phyloP scores from a whole-genome alignment of 495 filamentous ascomycete genomes.

The Monascus purpureus region DNA sequence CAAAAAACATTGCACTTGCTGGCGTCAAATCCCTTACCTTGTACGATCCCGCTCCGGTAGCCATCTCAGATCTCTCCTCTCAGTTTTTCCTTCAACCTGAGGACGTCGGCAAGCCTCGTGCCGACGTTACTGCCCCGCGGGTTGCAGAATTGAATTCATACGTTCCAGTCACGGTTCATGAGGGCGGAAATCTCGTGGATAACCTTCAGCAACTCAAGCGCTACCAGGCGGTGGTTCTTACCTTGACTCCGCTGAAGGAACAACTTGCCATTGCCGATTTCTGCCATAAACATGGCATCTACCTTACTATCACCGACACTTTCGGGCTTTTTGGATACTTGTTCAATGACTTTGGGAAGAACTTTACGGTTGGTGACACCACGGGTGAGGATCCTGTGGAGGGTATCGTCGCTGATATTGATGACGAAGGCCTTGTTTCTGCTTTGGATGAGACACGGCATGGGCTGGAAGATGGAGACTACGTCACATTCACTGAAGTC shows the following conservation, averaged over 20 bases:
- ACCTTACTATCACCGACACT: conserved; percentile 72
- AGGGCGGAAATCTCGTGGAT: conserved; percentile 45
- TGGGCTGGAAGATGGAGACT: conserved; percentile 92
- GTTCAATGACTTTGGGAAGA: conserved; percentile 94
- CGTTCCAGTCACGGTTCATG: conserved; percentile 69
- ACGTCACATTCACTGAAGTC: conserved; percentile 85
- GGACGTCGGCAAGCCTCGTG: conserved; percentile 88
- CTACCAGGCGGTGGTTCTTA: conserved; percentile 88
- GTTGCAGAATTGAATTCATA: conserved; percentile 95
- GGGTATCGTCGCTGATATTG: conserved; percentile 84
- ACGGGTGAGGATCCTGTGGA: conserved; percentile 79
- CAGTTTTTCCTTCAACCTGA: conserved; percentile 88
- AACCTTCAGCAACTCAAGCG: conserved; percentile 66
- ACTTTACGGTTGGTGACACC: conserved; percentile 78
- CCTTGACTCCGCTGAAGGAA: conserved; percentile 61
- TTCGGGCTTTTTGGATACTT: conserved; percentile 91
- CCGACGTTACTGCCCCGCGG: conserved; percentile 69
- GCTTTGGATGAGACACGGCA: conserved; percentile 92
- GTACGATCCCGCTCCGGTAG: conserved; percentile 66
- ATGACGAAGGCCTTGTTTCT: conserved; percentile 79
- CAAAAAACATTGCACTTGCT: conserved; percentile 96
- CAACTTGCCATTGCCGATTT: conserved; percentile 79
- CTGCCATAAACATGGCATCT: conserved; percentile 85
- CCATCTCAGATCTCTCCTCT: conserved; percentile 77
- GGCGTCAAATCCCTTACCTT: conserved; percentile 85